Evolutionary conservation across 306 rosid genomes (phyloP).

Genomic region (Quercus robur): DNA sequence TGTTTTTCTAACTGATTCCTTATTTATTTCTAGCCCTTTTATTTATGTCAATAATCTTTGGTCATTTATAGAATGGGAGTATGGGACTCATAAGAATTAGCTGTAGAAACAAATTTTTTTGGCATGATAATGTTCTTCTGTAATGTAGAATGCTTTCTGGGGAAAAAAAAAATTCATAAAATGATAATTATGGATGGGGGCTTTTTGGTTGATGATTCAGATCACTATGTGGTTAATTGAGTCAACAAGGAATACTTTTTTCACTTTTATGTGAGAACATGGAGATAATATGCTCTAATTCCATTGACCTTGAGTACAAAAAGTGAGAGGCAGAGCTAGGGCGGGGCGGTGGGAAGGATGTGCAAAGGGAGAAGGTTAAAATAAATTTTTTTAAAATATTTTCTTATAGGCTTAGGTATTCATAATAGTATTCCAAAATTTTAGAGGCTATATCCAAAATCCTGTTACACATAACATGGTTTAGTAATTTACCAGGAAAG

Average conservation of each 20-base stretch:
- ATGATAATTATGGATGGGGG: not conserved
- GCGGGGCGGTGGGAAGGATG: not conserved
- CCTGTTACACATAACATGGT: not conserved
- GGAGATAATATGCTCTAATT: not conserved
- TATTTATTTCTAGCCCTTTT: not conserved
- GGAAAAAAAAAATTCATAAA: not conserved
- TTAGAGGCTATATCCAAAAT: not conserved
- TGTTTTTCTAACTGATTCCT: not conserved
- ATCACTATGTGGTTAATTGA: not conserved
- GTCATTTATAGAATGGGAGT: not conserved
- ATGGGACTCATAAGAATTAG: not conserved
- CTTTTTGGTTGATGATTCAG: not conserved
- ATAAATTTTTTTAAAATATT: not conserved
- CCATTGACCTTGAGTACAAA: not conserved
- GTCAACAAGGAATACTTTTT: not conserved
- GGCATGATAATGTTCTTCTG: not conserved
- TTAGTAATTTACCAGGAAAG: not conserved
- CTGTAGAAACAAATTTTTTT: not conserved
- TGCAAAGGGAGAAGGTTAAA: not conserved
- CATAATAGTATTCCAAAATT: not conserved
- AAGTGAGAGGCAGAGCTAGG: not conserved
- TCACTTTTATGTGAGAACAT: not conserved
- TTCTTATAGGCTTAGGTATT: not conserved
- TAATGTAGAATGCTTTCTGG: not conserved
- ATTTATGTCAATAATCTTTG: not conserved